Conservation (phyloP, 768 basidiomycete genomes). For the Russula abietina region DNA sequence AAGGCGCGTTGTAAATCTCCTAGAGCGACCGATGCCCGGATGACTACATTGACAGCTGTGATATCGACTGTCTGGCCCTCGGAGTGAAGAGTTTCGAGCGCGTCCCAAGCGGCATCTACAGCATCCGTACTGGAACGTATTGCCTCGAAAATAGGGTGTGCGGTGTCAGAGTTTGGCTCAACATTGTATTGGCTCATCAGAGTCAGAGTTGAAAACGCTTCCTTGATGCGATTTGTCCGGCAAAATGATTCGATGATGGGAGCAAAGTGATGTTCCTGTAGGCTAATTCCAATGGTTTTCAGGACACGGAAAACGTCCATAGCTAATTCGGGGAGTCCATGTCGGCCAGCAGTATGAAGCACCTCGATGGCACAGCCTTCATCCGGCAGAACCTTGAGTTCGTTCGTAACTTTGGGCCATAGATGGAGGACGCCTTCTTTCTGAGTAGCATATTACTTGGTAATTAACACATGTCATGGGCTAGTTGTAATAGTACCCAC, state of each 20-base stretch:
- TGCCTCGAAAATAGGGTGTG: constrained; percentile 45
- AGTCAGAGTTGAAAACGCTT: constrained; percentile 54
- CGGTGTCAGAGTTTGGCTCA: constrained; percentile 45
- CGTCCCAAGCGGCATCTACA: constrained; percentile 59
- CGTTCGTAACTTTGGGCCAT: constrained; percentile 56
- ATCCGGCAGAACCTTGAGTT: constrained; percentile 52
- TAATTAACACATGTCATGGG: not conserved
- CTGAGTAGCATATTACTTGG: constrained; percentile 35
- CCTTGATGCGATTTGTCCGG: constrained; percentile 47
- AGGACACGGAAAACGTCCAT: constrained; percentile 57
- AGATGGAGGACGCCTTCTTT: constrained; percentile 56
- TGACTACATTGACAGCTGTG: constrained; percentile 56
- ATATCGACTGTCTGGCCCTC: constrained; percentile 50
- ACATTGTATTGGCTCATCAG: constrained; percentile 54
- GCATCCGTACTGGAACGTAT: constrained; percentile 44
- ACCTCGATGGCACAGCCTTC: constrained; percentile 70
- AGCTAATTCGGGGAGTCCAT: constrained; percentile 66
- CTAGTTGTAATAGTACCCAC: constrained; percentile 41
- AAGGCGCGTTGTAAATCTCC: constrained; percentile 72
- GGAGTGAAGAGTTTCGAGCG: constrained; percentile 54
- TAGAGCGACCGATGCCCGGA: constrained; percentile 54
- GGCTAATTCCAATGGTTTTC: constrained; percentile 40
- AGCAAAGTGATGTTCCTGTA: constrained; percentile 70
- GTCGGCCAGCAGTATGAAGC: constrained; percentile 66
- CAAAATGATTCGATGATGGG: constrained; percentile 72